Base-by-base conservation (phyloP, 2,329 filamentous ascomycete genomes). In the Colletotrichum camelliae region DNA sequence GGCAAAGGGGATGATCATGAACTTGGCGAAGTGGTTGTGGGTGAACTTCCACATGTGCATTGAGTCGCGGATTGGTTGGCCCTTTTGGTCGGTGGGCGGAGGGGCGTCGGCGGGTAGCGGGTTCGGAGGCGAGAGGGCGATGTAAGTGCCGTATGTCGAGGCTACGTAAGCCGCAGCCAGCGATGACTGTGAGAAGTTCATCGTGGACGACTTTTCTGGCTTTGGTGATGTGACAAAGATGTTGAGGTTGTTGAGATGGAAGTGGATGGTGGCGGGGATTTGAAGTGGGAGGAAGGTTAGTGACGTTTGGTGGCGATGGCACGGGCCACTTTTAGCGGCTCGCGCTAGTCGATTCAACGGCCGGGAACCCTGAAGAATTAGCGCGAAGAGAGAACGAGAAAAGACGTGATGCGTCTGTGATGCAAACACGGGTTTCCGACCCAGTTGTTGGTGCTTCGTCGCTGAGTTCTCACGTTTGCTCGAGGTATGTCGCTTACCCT, bases 61-160 rank as follows among this genome's bases (percentile, higher is more conserved):
- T 15, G 70, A 70, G 74, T 77, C 76, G 12, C 43, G 31, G 55
- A 69, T 69, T 6, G 52, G 33, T 16, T 55, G 35, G 15, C 27
- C 31, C 43, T 61, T 57, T 24, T 39, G 8, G 24, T 15, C 16
- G 16, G 24, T 24, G 12, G 43, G 21, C 0, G 43, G 43, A 13
- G 24, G 10, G 18, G 77, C 76, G 76, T 81, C 79, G 52, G 77
- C 60, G 33, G 8, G 77, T 67, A 1, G 74, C 9, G 80, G 81
- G 61, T 84, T 83, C 5, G 84, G 84, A 7, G 83, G 82, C 4
- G 80, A 79, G 21, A 84, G 72, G 33, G 80, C 81, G 27, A 80
- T 18, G 55, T 83, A 85, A 15, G 80, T 83, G 4, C 82, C 84
- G 16, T 77, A 65, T 10, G 79, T 72, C 6, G 84, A 82, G 43